These are phyloP conservation scores for Carex myosuroides DNA, from an alignment of 176 grass and related monocot species.

Conservation along the genomic window DNA sequence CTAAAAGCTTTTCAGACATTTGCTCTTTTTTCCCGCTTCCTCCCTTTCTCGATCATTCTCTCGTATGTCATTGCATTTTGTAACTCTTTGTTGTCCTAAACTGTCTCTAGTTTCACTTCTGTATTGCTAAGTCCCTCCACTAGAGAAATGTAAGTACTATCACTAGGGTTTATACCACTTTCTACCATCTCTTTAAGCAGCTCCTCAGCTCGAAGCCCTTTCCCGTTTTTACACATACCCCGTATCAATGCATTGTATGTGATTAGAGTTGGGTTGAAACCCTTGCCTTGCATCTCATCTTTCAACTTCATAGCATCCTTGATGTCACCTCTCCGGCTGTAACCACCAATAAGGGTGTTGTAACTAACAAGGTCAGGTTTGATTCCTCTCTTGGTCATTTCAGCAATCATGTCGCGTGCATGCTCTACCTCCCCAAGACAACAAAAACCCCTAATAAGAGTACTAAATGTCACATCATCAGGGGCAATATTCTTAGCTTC, in stretches of 20 bases:
- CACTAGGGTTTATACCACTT: constrained; percentile 50
- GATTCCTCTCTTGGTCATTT: constrained; percentile 64
- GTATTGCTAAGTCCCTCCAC: constrained; percentile 32
- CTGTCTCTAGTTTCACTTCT: neutral
- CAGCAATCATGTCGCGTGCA: constrained; percentile 35
- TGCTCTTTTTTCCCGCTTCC: neutral
- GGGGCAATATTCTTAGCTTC: constrained; percentile 38
- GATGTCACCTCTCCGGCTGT: constrained; percentile 62
- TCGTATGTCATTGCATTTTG: neutral
- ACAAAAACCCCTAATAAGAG: constrained; percentile 54
- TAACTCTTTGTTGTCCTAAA: neutral
- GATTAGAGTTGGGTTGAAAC: constrained; percentile 54
- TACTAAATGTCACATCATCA: constrained; percentile 62
- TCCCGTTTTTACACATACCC: constrained; percentile 49
- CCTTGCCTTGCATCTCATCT: constrained; percentile 55
- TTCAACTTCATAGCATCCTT: constrained; percentile 57
- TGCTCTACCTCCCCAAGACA: constrained; percentile 48
- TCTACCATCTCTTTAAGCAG: constrained; percentile 70
- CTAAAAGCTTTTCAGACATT: neutral
- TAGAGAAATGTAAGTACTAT: constrained; percentile 55
- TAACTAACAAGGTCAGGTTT: constrained; percentile 62
- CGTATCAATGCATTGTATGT: constrained; percentile 68
- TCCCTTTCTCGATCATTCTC: neutral
- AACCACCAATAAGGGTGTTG: constrained; percentile 57
- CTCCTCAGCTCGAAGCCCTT: constrained; percentile 40